phyloP scores from a whole-genome alignment of 441 rosid genomes.

The Euphorbia schlechtendalii region DNA sequence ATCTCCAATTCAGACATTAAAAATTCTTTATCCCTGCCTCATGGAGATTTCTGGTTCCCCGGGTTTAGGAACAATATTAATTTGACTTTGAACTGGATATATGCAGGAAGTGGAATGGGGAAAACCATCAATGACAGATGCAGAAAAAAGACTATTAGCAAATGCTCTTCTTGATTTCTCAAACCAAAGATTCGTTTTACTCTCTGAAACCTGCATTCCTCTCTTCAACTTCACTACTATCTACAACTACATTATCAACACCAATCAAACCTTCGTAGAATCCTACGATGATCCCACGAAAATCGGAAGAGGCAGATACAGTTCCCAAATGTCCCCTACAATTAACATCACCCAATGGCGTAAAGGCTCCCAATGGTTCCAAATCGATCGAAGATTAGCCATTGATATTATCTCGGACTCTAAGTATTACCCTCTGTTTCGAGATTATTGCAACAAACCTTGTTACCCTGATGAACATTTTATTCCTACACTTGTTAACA shows the following conservation, averaged over 20 bases:
- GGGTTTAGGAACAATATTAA: too few species aligned
- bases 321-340: slow-evolving; percentile 51
- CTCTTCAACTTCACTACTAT: slow-evolving; percentile 59
- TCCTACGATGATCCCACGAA: slow-evolving; percentile 76
- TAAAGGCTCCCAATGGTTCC: slow-evolving; percentile 92
- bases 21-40: too few species aligned
- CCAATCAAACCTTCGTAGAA: slow-evolving; percentile 56
- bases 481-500: slow-evolving; percentile 67
- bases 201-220: slow-evolving; percentile 80
- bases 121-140: slow-evolving; percentile 72
- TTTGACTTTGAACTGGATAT: too few species aligned
- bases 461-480: slow-evolving; percentile 83
- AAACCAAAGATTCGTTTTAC: slow-evolving; percentile 65
- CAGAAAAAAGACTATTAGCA: slow-evolving; percentile 72
- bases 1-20: too few species aligned
- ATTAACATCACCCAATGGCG: slow-evolving; percentile 70
- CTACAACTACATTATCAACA: slow-evolving; percentile 50
- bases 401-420: slow-evolving; percentile 49
- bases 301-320: slow-evolving; percentile 71
- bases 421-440: slow-evolving; percentile 46
- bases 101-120: slow-evolving; percentile 75
- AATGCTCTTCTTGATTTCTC: slow-evolving; percentile 68
- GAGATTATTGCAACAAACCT: slow-evolving; percentile 57
- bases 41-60: too few species aligned
- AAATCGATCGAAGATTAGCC: slow-evolving; percentile 55